Conservation (phyloP, 805 yeast species). For the Hanseniaspora pseudoguilliermondii region DNA sequence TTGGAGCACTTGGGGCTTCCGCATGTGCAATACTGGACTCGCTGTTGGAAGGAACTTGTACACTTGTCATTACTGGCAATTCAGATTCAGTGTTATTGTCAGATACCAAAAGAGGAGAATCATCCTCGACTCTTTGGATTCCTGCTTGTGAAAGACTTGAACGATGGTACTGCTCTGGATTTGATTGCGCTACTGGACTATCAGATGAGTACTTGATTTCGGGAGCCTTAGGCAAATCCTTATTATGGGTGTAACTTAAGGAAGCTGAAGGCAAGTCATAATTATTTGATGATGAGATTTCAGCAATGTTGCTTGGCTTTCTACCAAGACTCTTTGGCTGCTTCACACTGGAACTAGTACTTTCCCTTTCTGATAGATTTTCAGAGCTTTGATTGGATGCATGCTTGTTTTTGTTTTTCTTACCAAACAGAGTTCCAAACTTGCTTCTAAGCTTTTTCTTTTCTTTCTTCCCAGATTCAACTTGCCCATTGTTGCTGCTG, state of each 20-base stretch:
- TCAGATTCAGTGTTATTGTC: not conserved
- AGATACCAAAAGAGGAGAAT: not conserved
- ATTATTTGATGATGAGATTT: not conserved
- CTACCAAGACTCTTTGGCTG: not conserved
- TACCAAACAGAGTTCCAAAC: slow-evolving; percentile 65
- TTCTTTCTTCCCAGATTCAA: slow-evolving; percentile 16
- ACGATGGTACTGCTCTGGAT: not conserved
- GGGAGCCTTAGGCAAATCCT: slow-evolving; percentile 4
- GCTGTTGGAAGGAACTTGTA: not conserved
- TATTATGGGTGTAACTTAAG: not conserved
- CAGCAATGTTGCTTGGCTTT: slow-evolving; percentile 8
- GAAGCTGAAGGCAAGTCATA: not conserved
- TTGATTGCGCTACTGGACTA: not conserved
- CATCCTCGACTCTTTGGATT: not conserved
- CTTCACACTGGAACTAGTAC: not conserved
- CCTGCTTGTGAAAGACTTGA: not conserved
- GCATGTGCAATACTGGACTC: slow-evolving; percentile 12
- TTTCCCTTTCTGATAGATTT: not conserved
- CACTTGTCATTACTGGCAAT: not conserved
- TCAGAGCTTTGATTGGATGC: slow-evolving; percentile 1
- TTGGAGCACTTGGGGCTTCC: slow-evolving; percentile 19
- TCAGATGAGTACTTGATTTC: not conserved
- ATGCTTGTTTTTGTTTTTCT: slow-evolving; percentile 38
- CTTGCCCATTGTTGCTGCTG: slow-evolving; percentile 21
- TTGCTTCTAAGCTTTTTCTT: slow-evolving; percentile 41